Conservation (phyloP, 2,329 filamentous ascomycete species). For the Curvularia verruculosa region DNA sequence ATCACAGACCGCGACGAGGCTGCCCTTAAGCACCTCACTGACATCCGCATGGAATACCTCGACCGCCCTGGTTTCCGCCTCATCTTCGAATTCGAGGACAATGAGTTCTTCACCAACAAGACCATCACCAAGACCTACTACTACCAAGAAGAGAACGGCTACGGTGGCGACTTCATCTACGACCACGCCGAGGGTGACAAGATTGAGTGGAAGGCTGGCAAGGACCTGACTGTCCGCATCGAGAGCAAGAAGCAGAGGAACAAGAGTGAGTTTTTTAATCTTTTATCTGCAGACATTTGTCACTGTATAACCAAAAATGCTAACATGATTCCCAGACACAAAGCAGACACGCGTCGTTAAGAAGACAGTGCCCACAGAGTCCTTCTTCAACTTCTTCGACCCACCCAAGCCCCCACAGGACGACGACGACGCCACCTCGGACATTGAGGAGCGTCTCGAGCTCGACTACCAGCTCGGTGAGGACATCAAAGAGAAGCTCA, state of each 20-base stretch:
- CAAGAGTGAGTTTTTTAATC: constrained; percentile 77
- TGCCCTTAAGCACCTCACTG: constrained; percentile 85
- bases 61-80: constrained; percentile 97
- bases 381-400: constrained; percentile 98
- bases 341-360: constrained; percentile 99
- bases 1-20: constrained; percentile 97
- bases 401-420: constrained; percentile 85
- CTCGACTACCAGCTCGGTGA: constrained; percentile 98
- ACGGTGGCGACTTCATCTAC: constrained; percentile 99
- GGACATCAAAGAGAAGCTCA: constrained; percentile 99
- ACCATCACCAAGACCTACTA: constrained; percentile 97
- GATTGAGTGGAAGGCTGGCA: constrained; percentile 93
- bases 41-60: constrained; percentile 99
- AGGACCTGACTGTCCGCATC: constrained; percentile 90
- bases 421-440: constrained; percentile 76
- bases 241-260: constrained; percentile 99
- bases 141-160: constrained; percentile 98
- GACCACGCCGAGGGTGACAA: constrained; percentile 98
- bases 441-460: constrained; percentile 97
- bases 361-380: constrained; percentile 98
- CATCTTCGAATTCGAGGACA: constrained; percentile 95
- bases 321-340: constrained; percentile 70
- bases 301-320: background rate
- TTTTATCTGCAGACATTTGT: background rate
- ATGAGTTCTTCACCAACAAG: constrained; percentile 98